A percentile compares a stretch with the other conserved stretches of the same genome.
These are phyloP conservation scores for Solanum arcanum DNA, from an alignment of 257 asterid genomes.

Conservation along the genomic window DNA sequence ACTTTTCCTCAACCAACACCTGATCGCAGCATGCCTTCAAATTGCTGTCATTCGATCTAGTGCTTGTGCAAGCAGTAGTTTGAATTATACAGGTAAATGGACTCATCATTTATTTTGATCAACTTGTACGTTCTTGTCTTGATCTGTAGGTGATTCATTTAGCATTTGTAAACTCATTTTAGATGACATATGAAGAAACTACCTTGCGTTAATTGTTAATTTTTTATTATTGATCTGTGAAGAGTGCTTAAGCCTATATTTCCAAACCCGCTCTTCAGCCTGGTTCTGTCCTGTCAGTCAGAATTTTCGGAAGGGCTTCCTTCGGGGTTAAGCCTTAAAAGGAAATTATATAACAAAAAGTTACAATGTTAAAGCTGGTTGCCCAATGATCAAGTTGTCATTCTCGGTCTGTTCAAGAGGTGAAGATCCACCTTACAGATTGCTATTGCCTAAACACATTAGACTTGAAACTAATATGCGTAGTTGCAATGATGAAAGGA, in stretches of 20 bases:
- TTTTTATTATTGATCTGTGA: background rate
- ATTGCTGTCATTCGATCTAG: conserved; percentile 14
- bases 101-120: background rate
- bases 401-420: background rate
- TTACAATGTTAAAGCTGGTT: background rate
- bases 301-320: background rate
- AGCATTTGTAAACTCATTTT: background rate
- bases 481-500: background rate
- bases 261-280: background rate
- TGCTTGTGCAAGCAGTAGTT: background rate
- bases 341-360: background rate
- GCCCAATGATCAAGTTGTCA: background rate
- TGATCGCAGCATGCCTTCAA: conserved; percentile 17
- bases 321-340: background rate
- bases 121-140: background rate
- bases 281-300: background rate
- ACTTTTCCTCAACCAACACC: background rate
- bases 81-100: conserved; percentile 27
- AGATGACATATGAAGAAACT: background rate
- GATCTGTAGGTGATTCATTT: background rate
- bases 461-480: background rate
- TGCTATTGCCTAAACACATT: background rate
- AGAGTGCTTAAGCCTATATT: background rate
- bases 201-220: background rate
- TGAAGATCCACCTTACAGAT: background rate